phyloP scores from a whole-genome alignment of 768 basidiomycete species.

The Aureoboletus auriporus region DNA sequence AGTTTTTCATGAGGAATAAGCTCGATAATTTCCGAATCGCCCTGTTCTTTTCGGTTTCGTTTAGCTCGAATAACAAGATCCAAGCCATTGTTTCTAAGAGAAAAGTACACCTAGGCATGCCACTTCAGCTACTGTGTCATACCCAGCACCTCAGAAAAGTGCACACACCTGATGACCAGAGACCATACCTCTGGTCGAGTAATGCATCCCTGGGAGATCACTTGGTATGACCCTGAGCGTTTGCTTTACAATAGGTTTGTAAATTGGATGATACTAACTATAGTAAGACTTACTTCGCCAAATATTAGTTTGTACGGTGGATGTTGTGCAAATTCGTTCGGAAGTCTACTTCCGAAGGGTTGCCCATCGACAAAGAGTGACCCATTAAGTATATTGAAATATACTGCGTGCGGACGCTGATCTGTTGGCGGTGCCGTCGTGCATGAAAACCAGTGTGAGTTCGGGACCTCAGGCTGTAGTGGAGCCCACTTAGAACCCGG shows the following conservation, averaged over 20 bases:
- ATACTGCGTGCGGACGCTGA: no score
- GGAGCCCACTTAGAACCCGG: no score
- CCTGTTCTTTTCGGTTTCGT: no score
- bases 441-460: no score
- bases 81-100: neutral
- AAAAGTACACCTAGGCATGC: conserved; percentile 9
- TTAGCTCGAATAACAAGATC: conserved; percentile 12
- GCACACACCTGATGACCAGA: conserved; percentile 15
- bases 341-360: conserved; percentile 12
- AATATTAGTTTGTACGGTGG: conserved; percentile 16
- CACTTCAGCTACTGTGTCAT: neutral
- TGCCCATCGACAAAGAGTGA: conserved; percentile 21
- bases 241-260: no score
- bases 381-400: conserved; percentile 5
- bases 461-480: no score
- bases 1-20: conserved; percentile 27
- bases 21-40: conserved; percentile 7
- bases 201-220: conserved; percentile 21
- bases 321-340: conserved; percentile 5
- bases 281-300: conserved; percentile 7
- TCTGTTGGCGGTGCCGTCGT: no score
- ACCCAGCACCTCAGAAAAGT: neutral
- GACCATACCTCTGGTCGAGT: conserved; percentile 12
- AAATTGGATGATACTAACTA: no score
- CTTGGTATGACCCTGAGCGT: conserved; percentile 14